Percentiles rank a stretch among this genome's conserved stretches.
Evolutionary conservation across 192 early-diverging fungal species (phyloP).

Genomic region (Allomyces macrogynus): DNA sequence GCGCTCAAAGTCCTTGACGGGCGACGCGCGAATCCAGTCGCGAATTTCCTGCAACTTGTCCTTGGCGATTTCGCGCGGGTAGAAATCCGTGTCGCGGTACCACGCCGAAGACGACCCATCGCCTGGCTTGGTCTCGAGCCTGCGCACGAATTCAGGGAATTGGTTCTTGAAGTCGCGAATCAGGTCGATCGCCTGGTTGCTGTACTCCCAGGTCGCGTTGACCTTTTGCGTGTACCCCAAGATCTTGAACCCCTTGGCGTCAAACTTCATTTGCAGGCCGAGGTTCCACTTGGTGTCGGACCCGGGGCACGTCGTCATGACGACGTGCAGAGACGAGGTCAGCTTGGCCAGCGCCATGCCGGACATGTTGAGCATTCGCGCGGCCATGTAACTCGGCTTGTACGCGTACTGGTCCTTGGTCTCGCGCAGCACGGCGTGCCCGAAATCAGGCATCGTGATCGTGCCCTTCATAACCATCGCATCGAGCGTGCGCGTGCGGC

Average conservation of each 20-base stretch:
- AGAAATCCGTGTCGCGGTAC: slow-evolving; percentile 41
- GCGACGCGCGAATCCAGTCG: slow-evolving; percentile 38
- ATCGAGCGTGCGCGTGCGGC: slow-evolving; percentile 13
- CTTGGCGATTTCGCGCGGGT: slow-evolving; percentile 16
- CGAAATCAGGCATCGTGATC: slow-evolving; percentile 3
- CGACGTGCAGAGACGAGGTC: slow-evolving; percentile 60
- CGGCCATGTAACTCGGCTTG: slow-evolving; percentile 41
- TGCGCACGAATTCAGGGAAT: slow-evolving; percentile 38
- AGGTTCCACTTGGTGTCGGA: slow-evolving; percentile 33
- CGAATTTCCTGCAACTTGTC: slow-evolving; percentile 31
- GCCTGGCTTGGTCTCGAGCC: slow-evolving; percentile 5
- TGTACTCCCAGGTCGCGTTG: slow-evolving; percentile 67
- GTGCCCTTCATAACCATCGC: slow-evolving; percentile 6
- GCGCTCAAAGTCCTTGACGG: slow-evolving; percentile 38
- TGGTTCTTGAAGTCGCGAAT: slow-evolving; percentile 44
- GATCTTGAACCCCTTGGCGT: slow-evolving; percentile 64
- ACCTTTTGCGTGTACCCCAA: slow-evolving; percentile 66
- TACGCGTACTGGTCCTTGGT: slow-evolving; percentile 20
- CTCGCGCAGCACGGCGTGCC: slow-evolving; percentile 12
- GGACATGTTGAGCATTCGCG: slow-evolving; percentile 40
- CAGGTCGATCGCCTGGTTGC: slow-evolving; percentile 50
- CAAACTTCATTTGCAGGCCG: slow-evolving; percentile 83
- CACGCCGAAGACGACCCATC: slow-evolving; percentile 15
- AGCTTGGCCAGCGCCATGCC: slow-evolving; percentile 58
- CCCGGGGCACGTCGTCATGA: slow-evolving; percentile 28